Base-by-base conservation (phyloP, 306 rosid genomes). In the Cucurbita ficifolia region DNA sequence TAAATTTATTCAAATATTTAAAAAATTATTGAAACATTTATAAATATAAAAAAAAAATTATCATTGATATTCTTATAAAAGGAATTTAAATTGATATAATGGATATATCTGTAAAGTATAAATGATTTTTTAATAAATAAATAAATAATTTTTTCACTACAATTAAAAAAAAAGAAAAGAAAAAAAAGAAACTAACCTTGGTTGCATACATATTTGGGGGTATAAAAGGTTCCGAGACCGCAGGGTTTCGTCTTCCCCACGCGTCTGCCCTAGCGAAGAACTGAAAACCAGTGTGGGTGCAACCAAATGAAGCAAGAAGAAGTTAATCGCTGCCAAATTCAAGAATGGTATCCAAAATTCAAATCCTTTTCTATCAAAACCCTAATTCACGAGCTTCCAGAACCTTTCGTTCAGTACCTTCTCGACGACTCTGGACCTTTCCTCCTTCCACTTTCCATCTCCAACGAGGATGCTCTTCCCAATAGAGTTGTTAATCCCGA, bases 391-490 rank as follows among this genome's bases (percentile, higher is more conserved):
- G 79, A 85, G 36, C 90, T 92, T 73, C 92, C 96, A 0, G 89
- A 92, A 75, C 53, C 84, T n/a, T 92, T 88, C 75, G 78, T 92
- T 69, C 65, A 87, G 0, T 90, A 90, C 77, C 92, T 90, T 76
- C 86, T 86, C 19, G 89, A 86, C 52, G 91, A 90, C 76, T 82
- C 86, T 0, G 87, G 86, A 14, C 92, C 91, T 46, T 90, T 90
- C 75, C 62, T 88, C 52, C 80, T 92, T 14, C 96, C 98, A 24
- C 70, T 69, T 61, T 92, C 96, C 21, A 77, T 92, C 78, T 77
- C 82, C 8, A 86, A 88, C n/a, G 90, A 90, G 45, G 98, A 88
- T 79, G 92, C 96, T 33, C 81, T 90, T 8, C 96, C 98, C 5
- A 92, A 92, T 18, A 81, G 98, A 76, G 70, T 88, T 77, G 83